phyloP scores from a whole-genome alignment of 805 yeast genomes.

The Isabelozyma rhagii region DNA sequence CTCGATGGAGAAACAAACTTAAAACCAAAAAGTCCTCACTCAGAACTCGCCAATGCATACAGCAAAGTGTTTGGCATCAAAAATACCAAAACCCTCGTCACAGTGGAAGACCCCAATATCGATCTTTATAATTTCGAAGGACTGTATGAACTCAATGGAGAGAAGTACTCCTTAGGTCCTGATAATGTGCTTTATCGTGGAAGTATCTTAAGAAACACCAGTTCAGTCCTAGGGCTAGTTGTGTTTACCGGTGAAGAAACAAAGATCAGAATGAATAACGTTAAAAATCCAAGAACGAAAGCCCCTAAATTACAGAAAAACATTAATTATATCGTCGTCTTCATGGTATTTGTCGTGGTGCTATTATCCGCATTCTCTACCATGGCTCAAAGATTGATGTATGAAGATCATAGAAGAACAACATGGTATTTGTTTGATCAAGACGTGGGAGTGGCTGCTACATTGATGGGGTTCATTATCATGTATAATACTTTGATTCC shows the following conservation, averaged over 20 bases:
- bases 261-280: slow-evolving; percentile 92
- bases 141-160: slow-evolving; percentile 43
- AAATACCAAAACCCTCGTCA: slow-evolving; percentile 49
- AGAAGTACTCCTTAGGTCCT: slow-evolving; percentile 59
- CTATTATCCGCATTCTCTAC: slow-evolving; percentile 74
- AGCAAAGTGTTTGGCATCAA: slow-evolving; percentile 50
- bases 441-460: slow-evolving; percentile 83
- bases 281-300: slow-evolving; percentile 83
- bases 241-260: slow-evolving; percentile 95
- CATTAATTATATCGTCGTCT: slow-evolving; percentile 77
- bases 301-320: slow-evolving; percentile 87
- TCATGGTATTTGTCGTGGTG: slow-evolving; percentile 84
- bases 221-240: slow-evolving; percentile 70
- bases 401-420: slow-evolving; percentile 35
- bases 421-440: slow-evolving; percentile 71
- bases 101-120: slow-evolving; percentile 86
- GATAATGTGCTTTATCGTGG: slow-evolving; percentile 91
- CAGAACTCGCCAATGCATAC: slow-evolving; percentile 53
- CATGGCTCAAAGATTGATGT: slow-evolving; percentile 65
- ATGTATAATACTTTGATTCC: slow-evolving; percentile 98
- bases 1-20: slow-evolving; percentile 95
- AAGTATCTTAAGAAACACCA: slow-evolving; percentile 82
- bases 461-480: slow-evolving; percentile 92
- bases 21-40: slow-evolving; percentile 68
- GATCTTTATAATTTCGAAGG: slow-evolving; percentile 94